Base-by-base conservation (phyloP, 75 land plant species). In the Azolla pinnata region DNA sequence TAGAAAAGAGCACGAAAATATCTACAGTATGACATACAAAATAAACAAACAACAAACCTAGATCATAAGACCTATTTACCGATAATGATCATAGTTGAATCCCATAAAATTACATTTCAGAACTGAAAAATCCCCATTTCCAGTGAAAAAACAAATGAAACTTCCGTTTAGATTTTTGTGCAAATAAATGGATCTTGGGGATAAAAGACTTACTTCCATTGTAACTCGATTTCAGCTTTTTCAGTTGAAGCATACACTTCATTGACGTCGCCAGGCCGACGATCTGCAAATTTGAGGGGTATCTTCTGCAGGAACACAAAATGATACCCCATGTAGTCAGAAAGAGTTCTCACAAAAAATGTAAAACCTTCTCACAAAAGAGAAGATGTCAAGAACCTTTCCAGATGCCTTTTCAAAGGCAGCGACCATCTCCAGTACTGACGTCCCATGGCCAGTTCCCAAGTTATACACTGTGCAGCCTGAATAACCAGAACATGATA, bases 331-430 rank as follows among this genome's bases (percentile, higher is more conserved):
- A n/a, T n/a, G n/a, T n/a, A n/a, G n/a, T n/a, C n/a, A n/a, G n/a
- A n/a, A n/a, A n/a, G n/a, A n/a, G n/a, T n/a, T n/a, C n/a, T n/a
- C n/a, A n/a, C n/a, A n/a, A n/a, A n/a, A n/a, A n/a, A n/a, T n/a
- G n/a, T n/a, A n/a, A n/a, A n/a, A n/a, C n/a, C n/a, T n/a, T n/a
- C n/a, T n/a, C n/a, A n/a, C n/a, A n/a, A n/a, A n/a, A n/a, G 14
- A 38, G 12, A 38, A 14, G 14, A 38, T 8, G 42, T 7, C 42
- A 38, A 38, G 21, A 29, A 90, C 96, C 92, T 83, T 86, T 56
- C 88, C 92, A 54, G 80, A 83, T 18, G 81, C 96, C 34, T 79
- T 90, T 54, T 90, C 92, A 79, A 87, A 90, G 19, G 88, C 92
- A 48, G 87, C 63, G 33, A 89, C 87, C 80, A 89, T 80, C 70